Percentiles rank a stretch among this genome's conserved stretches.
phyloP scores from a whole-genome alignment of 164 flowering plant species.

The Magnolia kwangsiensis region DNA sequence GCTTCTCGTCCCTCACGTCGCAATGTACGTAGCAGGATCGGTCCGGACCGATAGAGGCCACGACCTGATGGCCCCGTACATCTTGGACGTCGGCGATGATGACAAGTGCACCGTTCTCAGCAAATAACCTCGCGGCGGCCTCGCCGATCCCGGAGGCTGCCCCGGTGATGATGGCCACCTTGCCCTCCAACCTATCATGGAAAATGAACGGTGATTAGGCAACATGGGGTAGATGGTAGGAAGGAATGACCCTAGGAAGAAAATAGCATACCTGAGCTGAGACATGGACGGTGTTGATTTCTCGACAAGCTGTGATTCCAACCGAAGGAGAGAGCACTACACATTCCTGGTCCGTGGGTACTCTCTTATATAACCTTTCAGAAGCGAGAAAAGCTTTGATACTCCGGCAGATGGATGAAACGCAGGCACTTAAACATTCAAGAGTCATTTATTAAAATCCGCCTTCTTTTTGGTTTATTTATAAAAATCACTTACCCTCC shows the following conservation, averaged over 20 bases:
- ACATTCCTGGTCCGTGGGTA: too few relatives aligned
- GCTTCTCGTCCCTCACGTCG: conserved; percentile 25
- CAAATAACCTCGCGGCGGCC: conserved; percentile 22
- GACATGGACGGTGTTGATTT: background rate
- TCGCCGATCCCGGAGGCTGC: conserved; percentile 32
- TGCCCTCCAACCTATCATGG: conserved; percentile 21
- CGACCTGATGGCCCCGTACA: conserved; percentile 19
- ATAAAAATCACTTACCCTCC: too few relatives aligned
- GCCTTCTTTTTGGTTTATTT: too few relatives aligned
- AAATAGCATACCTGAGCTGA: background rate
- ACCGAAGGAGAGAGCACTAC: too few relatives aligned
- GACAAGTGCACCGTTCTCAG: conserved; percentile 23
- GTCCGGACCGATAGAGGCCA: conserved; percentile 17
- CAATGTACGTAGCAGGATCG: conserved; percentile 19
- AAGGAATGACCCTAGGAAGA: background rate
- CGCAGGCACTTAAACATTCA: too few relatives aligned
- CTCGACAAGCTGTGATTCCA: too few relatives aligned
- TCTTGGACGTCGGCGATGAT: conserved; percentile 26
- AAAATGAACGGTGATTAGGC: background rate
- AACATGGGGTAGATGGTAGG: background rate
- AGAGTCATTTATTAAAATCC: too few relatives aligned
- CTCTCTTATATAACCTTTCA: too few relatives aligned
- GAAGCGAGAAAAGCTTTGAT: too few relatives aligned
- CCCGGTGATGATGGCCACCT: conserved; percentile 28
- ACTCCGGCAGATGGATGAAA: too few relatives aligned